Percentiles rank a stretch among this genome's conserved stretches.
Conservation (phyloP, 139 green algal species). For the Closterium sp. region DNA sequence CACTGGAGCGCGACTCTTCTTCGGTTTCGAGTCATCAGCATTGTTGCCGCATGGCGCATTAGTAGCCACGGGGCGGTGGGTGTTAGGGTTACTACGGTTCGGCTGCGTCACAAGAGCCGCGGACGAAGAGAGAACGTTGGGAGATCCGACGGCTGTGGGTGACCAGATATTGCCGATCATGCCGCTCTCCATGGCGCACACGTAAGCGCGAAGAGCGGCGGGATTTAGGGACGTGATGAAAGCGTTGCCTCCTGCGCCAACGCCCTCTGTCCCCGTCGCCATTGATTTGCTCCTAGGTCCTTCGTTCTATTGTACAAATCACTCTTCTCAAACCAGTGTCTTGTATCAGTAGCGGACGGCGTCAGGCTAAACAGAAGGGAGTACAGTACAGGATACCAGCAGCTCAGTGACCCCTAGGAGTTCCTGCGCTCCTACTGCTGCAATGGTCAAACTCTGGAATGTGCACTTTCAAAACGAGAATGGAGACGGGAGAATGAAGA, state of each 20-base stretch:
- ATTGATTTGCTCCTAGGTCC: not conserved
- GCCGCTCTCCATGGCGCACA: not conserved
- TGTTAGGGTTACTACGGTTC: not conserved
- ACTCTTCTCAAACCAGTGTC: not conserved
- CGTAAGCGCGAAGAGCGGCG: not conserved
- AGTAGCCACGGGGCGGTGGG: not conserved
- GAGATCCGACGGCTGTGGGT: not conserved
- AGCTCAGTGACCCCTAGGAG: no score
- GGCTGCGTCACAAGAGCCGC: not conserved
- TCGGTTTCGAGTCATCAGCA: not conserved
- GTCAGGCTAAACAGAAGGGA: no score
- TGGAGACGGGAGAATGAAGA: no score
- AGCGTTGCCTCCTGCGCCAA: not conserved
- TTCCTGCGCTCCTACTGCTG: no score
- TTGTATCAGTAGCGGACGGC: no score
- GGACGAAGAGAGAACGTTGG: not conserved
- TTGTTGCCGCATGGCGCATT: not conserved
- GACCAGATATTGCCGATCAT: not conserved
- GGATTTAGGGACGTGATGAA: not conserved
- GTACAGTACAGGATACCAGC: no score
- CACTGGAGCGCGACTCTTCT: not conserved
- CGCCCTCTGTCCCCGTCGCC: not conserved
- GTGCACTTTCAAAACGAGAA: no score
- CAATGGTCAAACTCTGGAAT: no score
- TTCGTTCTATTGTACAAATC: no score